phyloP scores from a whole-genome alignment of 768 basidiomycete genomes.

The Collybia mongolica region DNA sequence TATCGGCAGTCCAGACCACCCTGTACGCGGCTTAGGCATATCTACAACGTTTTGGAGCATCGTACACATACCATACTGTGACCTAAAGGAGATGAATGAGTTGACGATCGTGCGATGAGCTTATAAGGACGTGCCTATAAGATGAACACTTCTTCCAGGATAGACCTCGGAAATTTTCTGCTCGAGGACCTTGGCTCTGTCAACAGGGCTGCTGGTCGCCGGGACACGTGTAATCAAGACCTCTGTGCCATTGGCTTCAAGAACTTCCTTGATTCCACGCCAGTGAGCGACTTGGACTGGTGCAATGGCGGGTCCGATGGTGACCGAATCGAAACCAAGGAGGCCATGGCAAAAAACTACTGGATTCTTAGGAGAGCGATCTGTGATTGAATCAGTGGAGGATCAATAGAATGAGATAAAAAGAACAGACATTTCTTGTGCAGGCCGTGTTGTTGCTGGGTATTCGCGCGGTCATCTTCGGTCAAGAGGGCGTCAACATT shows the following conservation, averaged over 20 bases:
- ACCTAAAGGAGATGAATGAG: conserved; percentile 33
- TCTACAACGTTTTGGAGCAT: background rate
- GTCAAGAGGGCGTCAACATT: conserved; percentile 42
- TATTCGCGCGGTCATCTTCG: conserved; percentile 53
- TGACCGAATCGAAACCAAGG: conserved; percentile 85
- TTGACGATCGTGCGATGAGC: conserved; percentile 5
- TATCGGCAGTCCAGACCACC: conserved; percentile 95
- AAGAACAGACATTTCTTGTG: conserved; percentile 58
- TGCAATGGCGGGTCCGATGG: conserved; percentile 72
- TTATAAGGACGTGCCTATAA: conserved; percentile 56
- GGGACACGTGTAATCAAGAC: conserved; percentile 94
- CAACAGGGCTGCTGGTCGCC: conserved; percentile 83
- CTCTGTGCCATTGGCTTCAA: conserved; percentile 85
- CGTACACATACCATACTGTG: conserved; percentile 63
- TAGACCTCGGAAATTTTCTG: conserved; percentile 76
- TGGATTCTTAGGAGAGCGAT: conserved; percentile 78
- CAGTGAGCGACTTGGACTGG: conserved; percentile 91
- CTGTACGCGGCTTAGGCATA: conserved; percentile 16
- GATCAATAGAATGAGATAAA: background rate
- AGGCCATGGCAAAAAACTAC: conserved; percentile 96
- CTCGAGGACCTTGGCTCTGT: conserved; percentile 90
- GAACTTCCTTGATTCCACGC: conserved; percentile 93
- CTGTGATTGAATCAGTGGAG: conserved; percentile 33
- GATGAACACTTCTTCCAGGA: conserved; percentile 81
- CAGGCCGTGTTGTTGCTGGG: conserved; percentile 41